Evolutionary conservation across 164 flowering plant genomes (phyloP), one percentile per base, ranked within the genome.

Genomic region (Chloranthus sessilifolius): DNA sequence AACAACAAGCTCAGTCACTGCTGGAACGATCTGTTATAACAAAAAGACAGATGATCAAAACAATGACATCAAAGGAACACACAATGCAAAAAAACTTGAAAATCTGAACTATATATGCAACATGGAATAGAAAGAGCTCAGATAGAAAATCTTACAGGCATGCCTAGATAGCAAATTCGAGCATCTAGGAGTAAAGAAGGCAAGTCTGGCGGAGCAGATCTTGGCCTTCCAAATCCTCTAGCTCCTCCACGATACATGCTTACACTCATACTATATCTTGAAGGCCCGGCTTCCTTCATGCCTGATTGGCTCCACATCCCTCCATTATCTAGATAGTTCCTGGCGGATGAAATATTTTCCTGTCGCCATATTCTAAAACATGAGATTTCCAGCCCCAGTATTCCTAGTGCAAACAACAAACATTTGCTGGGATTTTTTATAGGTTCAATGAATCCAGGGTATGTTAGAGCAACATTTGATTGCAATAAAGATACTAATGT

Each of bases 181-280:
- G 85, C 76, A 78, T 88, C 89, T 59, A 92, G 69, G 29, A 88
- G 85, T 62, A 86, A 54, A 24, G 96, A 86, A 43, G 96, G 99
- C 74, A 92, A 67, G 78, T 92, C 99, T 38, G 98, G 98, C 51
- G 94, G 91, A 63, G 83, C 79, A 54, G 69, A 64, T 70, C 79
- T 67, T 0, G 84, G 87, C 50, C 87, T 74, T 46, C 82, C 83
- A 62, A 19, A 62, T 52, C 86, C 85, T 66, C 92, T 60, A 10
- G 50, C 85, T 30, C 92, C 86, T 17, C 88, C 89, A 42, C 81
- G 74, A 40, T 79, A 79, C 85, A 77, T 81, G 70, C 78, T 79
- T 2, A 66, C 80, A 59, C 83, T 79, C 88, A 78, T 78, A 60
- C 89, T 74, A 55, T 74, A 81, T 43, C 57, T 74, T 50, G 84